These are phyloP conservation scores for Saccharomycopsis fermentans DNA, from an alignment of 805 yeast genomes.

Conservation along the genomic window DNA sequence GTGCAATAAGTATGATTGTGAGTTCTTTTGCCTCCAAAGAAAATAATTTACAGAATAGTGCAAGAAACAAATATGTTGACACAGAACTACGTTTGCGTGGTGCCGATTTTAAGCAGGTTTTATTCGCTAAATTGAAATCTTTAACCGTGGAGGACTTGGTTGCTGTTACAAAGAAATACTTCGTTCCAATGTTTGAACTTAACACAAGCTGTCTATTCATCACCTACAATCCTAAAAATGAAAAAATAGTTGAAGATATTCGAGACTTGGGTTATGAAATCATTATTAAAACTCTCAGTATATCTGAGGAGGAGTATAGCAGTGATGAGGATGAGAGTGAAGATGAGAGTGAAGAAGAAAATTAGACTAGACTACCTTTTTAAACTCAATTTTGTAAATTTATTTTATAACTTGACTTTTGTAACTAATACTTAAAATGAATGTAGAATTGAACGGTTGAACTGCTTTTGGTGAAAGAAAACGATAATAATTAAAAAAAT, in stretches of 20 bases:
- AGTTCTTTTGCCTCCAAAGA: slow-evolving; percentile 60
- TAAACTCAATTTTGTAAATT: background rate
- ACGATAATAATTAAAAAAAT: background rate
- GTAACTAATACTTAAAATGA: background rate
- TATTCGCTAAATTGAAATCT: slow-evolving; percentile 42
- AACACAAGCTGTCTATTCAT: slow-evolving; percentile 50
- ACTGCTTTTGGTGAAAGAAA: background rate
- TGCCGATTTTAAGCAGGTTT: slow-evolving; percentile 37
- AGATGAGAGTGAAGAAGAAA: slow-evolving; percentile 22
- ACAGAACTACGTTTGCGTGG: slow-evolving; percentile 62
- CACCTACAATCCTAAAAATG: slow-evolving; percentile 63
- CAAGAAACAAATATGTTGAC: slow-evolving; percentile 56
- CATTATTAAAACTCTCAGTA: slow-evolving; percentile 12
- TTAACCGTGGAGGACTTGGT: slow-evolving; percentile 46
- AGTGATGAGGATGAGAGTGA: slow-evolving; percentile 25
- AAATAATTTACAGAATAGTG: slow-evolving; percentile 55
- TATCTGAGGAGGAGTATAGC: slow-evolving; percentile 1
- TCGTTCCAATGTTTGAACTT: slow-evolving; percentile 54
- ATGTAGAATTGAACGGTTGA: background rate
- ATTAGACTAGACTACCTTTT: background rate
- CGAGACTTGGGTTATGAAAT: slow-evolving; percentile 49
- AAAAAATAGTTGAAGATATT: slow-evolving; percentile 38
- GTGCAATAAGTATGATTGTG: slow-evolving; percentile 69
- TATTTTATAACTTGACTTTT: background rate
- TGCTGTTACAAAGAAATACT: slow-evolving; percentile 42